phyloP scores from a whole-genome alignment of 2,329 filamentous ascomycete genomes.

The Diaporthe sp. region DNA sequence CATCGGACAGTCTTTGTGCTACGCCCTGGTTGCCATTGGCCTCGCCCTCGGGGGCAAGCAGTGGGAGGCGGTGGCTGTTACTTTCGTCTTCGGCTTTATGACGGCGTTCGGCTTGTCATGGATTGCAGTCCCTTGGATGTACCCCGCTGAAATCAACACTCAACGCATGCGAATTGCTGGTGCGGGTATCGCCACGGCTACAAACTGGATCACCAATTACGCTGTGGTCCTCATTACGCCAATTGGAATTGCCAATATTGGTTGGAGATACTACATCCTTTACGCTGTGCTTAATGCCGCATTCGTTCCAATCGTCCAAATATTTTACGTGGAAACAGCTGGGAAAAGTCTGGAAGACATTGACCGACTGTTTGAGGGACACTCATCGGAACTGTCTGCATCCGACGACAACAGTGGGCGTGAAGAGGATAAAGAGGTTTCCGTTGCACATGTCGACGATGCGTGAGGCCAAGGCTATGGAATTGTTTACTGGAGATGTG shows the following conservation, averaged over 20 bases:
- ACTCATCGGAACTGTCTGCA: neutral
- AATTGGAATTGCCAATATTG: conserved; percentile 58
- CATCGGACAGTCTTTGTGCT: neutral
- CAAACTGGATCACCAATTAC: conserved; percentile 14
- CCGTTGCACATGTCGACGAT: neutral
- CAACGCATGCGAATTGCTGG: conserved; percentile 18
- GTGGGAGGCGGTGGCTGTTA: neutral
- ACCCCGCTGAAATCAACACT: conserved; percentile 12
- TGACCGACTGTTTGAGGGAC: neutral
- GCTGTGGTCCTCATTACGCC: conserved; percentile 55
- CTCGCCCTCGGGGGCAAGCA: neutral
- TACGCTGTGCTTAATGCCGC: conserved; percentile 54
- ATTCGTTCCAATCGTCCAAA: conserved; percentile 51
- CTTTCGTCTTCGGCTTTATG: neutral
- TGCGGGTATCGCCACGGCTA: conserved; percentile 1
- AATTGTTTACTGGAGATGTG: neutral
- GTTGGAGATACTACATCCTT: conserved; percentile 58
- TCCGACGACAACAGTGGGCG: neutral
- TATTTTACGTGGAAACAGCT: conserved; percentile 53
- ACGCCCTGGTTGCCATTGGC: neutral
- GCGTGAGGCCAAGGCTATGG: neutral
- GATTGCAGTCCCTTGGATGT: conserved; percentile 15
- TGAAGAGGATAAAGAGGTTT: neutral
- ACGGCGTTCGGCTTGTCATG: conserved; percentile 6
- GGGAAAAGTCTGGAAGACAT: conserved; percentile 14